Conservation (phyloP, 2,329 filamentous ascomycete genomes). For the Verticillium longisporum region DNA sequence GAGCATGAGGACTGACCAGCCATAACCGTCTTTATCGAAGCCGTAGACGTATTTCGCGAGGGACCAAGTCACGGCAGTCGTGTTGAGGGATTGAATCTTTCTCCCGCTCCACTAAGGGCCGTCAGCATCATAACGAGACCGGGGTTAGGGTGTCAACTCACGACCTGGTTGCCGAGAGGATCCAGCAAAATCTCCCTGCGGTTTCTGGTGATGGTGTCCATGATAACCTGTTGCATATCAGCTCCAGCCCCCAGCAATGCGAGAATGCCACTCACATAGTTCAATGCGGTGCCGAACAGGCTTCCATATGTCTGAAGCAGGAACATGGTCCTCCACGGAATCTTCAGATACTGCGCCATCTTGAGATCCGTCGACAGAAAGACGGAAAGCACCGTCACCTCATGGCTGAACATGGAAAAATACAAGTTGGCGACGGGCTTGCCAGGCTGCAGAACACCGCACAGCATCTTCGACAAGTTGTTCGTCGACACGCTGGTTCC, state of each 20-base stretch:
- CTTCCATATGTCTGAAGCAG: slow-evolving; percentile 45
- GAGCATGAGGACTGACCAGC: slow-evolving; percentile 11
- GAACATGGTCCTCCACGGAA: slow-evolving; percentile 61
- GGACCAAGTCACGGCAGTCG: slow-evolving; percentile 21
- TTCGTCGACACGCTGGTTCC: slow-evolving; percentile 13
- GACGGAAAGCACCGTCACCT: slow-evolving; percentile 23
- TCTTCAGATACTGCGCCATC: slow-evolving; percentile 68
- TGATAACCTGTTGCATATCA: slow-evolving; percentile 22
- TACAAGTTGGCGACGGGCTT: slow-evolving; percentile 35
- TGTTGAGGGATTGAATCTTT: slow-evolving; percentile 38
- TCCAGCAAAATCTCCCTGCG: slow-evolving; percentile 30
- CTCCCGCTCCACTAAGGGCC: slow-evolving; percentile 34
- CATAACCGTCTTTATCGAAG: slow-evolving; percentile 7
- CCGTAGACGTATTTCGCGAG: slow-evolving; percentile 14
- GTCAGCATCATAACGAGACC: background rate
- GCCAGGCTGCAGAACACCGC: slow-evolving; percentile 36
- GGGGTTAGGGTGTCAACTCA: background rate
- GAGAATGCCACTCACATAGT: slow-evolving; percentile 21
- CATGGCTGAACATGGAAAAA: slow-evolving; percentile 29
- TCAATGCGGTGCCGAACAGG: slow-evolving; percentile 32
- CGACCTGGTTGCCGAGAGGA: slow-evolving; percentile 9
- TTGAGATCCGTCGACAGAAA: slow-evolving; percentile 49
- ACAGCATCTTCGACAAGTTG: slow-evolving; percentile 37
- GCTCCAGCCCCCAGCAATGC: background rate
- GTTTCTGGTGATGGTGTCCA: slow-evolving; percentile 34